A percentile compares a stretch with the other conserved stretches of the same genome.
Conservation (phyloP, 495 filamentous ascomycete species). For the Penicillium steckii region DNA sequence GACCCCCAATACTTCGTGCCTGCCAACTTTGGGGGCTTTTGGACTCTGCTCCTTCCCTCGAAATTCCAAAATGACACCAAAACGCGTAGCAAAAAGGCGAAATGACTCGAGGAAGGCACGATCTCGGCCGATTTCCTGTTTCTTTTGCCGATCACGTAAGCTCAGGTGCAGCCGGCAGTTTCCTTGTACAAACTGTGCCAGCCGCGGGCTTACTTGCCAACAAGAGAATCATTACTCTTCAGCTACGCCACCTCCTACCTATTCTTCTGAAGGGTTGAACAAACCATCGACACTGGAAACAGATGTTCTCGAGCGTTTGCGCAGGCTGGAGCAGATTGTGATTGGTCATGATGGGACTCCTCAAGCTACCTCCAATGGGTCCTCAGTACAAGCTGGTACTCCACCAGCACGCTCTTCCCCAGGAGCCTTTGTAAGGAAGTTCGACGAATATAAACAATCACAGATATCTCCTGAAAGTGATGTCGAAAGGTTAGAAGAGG, state of each 20-base stretch:
- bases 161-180: conserved; percentile 41
- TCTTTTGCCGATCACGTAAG: conserved; percentile 47
- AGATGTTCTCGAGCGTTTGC: conserved; percentile 22
- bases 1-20: too few relatives aligned
- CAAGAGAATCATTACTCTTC: conserved; percentile 6
- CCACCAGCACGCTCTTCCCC: conserved; percentile 3
- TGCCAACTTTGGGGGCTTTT: too few relatives aligned
- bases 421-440: background rate
- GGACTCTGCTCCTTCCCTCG: too few relatives aligned
- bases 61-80: too few relatives aligned
- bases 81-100: too few relatives aligned
- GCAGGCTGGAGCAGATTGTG: conserved; percentile 25
- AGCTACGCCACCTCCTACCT: conserved; percentile 1
- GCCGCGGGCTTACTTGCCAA: conserved; percentile 35
- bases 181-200: conserved; percentile 43
- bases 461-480: conserved; percentile 5
- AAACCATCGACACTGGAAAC: background rate
- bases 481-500: conserved; percentile 19
- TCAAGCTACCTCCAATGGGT: background rate
- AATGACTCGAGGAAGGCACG: conserved; percentile 14
- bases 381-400: conserved; percentile 1
- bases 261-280: background rate
- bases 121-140: conserved; percentile 35
- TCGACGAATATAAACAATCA: background rate
- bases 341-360: conserved; percentile 6